Base-by-base conservation (phyloP, 352 stramenopile species). In the Phytophthora pistaciae region DNA sequence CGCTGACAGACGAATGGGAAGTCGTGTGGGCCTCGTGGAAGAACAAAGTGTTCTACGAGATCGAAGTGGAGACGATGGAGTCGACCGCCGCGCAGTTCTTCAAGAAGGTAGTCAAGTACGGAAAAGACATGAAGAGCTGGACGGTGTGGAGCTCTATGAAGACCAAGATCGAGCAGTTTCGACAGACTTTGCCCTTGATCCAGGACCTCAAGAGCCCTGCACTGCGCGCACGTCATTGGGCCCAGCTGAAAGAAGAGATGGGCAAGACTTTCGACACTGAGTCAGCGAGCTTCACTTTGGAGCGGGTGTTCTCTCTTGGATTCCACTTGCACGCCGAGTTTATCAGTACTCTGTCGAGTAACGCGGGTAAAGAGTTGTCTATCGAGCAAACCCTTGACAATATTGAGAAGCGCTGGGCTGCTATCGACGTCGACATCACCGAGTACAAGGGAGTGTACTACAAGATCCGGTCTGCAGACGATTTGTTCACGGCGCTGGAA, bases 121-220 rank as follows among this genome's bases (percentile, higher is more conserved):
- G 94, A 18, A 96, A 97, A 40, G 94, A 98, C 7, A 98, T 98
- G 80, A 98, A 98, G 69, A 90, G 75, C 56, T 98, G 94, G 94
- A 82, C 81, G 1, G 89, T 92, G 23, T 98, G 94, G 93, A 93
- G 84, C 52, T 86, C 96, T 11, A 98, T 98, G 81, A 94, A 96
- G 65, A 90, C 93, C 2, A 99, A 98, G 62, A 97, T 98, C 52
- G 95, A 98, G 53, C 96, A 98, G 70, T 93, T 94, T 65, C 84
- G 98, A 16, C 93, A 97, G 59, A 98, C 92, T 0, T 74, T 98
- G 42, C 93, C 92, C n/a, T 71, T 98, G 4, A 98, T 98, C 56
- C 90, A 97, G 72, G 93, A 98, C 52, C 80, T 98, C 1, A 97
- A 98, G 67, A 98, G 92, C 40, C 91, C 92, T 23, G 93, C 93